Evolutionary conservation across 2,329 filamentous ascomycete species (phyloP), one percentile per base, ranked within the genome.

Genomic region (Cryphonectria naterciae): DNA sequence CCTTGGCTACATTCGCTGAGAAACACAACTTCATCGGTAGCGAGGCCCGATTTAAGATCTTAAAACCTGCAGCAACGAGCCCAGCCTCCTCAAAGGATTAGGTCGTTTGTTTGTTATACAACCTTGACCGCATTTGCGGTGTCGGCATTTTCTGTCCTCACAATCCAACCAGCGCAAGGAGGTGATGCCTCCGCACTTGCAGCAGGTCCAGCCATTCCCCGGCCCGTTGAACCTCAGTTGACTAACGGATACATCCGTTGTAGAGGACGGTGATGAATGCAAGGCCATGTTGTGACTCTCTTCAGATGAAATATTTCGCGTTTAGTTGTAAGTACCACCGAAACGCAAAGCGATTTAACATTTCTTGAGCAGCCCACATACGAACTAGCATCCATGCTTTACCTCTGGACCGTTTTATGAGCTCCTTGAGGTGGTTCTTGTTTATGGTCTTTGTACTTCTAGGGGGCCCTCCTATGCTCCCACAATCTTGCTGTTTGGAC

Each of bases 111-210:
- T 72, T 43, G 68, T 68, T 3, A 22, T 49, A 61, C 68, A 70
- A 8, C 28, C 54, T 13, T 43, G 19, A 6, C 58, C 49, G 32
- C 71, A 70, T 37, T 52, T 65, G 11, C n/a, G 5, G 25, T 68
- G 68, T 1, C 54, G 65, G 11, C 71, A 72, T 32, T 54, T 49
- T 1, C 17, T 37, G 22, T 65, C 37, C n/a, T 70, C 62, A 17
- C 71, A 72, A 54, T 72, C 61, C 8, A 70, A 25, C 35, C 46
- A 70, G 25, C 69, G 63, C 25, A 70, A n/a, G 1, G 68, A 68
- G 0, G 68, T 70, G 0, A 49, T n/a, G 4, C 5, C 25, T 28
- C 65, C 43, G 13, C 70, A 70, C 28, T 43, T 46, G 52, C 70
- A 72, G n/a, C 70, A 72, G 0, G 54, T 70, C 68, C 70, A 72